Evolutionary conservation across 371 early-diverging fungal species (phyloP), one percentile per base, ranked within the genome.

Genomic region (Quaeritorhiza haematococci): DNA sequence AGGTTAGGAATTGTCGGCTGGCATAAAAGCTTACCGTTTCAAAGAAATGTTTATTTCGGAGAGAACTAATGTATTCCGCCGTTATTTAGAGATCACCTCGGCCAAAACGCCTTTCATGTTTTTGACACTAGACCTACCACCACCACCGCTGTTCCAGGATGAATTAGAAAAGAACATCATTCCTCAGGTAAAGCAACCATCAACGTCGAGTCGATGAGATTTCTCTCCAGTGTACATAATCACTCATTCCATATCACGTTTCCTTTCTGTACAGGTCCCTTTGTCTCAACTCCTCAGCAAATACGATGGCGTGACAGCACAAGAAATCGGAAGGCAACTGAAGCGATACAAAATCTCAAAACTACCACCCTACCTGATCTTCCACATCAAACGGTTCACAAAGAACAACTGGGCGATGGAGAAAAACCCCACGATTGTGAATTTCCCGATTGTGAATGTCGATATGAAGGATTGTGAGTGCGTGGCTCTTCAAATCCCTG

Each of bases 351-450:
- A 79, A 32, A 82, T 97, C 32, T 80, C 75, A 15, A 71, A 71
- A 4, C 76, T 95, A 17, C 98, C 98, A 1, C 73, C 77, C 28
- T 97, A 88, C 64, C 71, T 98, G 15, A 90, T 97, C 33, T 83
- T 97, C 50, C 89, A 92, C 64, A 85, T 95, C 55, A 92, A 92
- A 65, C 79, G 98, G 33, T 94, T 98, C 62, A 83, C 85, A 5
- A 94, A 91, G 67, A 92, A 91, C 71, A 90, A 86, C 59, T 92
- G 88, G 79, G 71, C 32, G 8, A 58, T 67, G 8, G 98, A 98
- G 65, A 94, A 94, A 77, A 96, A 96, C 64, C 94, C 92, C 0
- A 98, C 98, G 2, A 95, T 98, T 63, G 96, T 98, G n/a, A 94
- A 90, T 56, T 97, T 91, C 52, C 92, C 96, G 0, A 86, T 94